phyloP scores from a whole-genome alignment of 306 rosid genomes.

The Glycine soja region DNA sequence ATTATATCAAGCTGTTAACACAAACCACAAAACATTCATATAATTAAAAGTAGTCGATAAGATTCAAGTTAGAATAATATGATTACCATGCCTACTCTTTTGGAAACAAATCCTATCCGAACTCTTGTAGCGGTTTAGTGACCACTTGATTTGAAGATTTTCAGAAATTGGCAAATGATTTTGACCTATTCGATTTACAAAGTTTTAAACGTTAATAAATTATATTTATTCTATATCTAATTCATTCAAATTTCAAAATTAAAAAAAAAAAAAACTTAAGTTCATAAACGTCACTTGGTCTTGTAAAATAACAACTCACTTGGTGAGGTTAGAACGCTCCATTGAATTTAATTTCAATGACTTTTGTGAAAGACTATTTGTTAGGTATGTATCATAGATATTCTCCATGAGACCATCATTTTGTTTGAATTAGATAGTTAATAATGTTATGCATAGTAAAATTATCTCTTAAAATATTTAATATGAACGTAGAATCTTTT shows the following conservation, averaged over 20 bases:
- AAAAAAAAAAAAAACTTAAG: too few relatives aligned
- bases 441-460: too few relatives aligned
- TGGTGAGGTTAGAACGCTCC: too few relatives aligned
- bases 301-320: too few relatives aligned
- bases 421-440: too few relatives aligned
- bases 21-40: conserved; percentile 24
- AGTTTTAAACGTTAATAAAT: neutral
- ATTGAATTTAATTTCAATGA: too few relatives aligned
- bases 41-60: conserved; percentile 27
- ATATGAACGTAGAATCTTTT: too few relatives aligned
- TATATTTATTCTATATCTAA: neutral
- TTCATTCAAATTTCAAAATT: neutral
- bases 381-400: too few relatives aligned
- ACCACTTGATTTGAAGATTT: neutral
- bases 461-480: too few relatives aligned
- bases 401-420: too few relatives aligned
- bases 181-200: neutral
- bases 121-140: neutral
- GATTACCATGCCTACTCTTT: conserved; percentile 37
- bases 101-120: conserved; percentile 29
- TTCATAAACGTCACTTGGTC: too few relatives aligned
- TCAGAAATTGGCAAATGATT: neutral
- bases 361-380: too few relatives aligned
- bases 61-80: conserved; percentile 27
- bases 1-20: conserved; percentile 1